Percentiles rank a stretch among this genome's conserved stretches.
Conservation (phyloP, 345 rosid species). For the Pelargonium nanum region DNA sequence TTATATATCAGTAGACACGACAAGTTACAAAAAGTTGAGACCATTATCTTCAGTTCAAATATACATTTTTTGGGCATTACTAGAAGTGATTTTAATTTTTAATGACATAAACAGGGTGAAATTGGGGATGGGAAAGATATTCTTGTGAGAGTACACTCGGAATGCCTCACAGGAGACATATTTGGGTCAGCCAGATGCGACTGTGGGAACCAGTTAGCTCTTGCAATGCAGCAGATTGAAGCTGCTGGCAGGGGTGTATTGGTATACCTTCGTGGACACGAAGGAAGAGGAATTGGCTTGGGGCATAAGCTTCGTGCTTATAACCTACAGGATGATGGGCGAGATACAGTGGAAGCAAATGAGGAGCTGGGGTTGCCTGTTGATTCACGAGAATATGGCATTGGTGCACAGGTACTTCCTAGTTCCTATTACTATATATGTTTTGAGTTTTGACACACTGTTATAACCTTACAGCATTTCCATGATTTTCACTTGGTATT, state of each 20-base stretch:
- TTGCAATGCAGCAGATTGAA: constrained; percentile 80
- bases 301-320: constrained; percentile 90
- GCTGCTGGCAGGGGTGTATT: constrained; percentile 60
- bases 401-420: constrained; percentile 87
- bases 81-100: not conserved
- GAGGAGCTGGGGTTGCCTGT: constrained; percentile 83
- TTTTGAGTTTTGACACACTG: no score
- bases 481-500: no score
- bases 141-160: constrained; percentile 72
- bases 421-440: not conserved
- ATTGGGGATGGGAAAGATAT: constrained; percentile 72
- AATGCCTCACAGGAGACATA: constrained; percentile 77
- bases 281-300: constrained; percentile 87
- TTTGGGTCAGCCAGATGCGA: constrained; percentile 73
- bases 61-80: not conserved
- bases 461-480: no score
- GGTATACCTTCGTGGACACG: constrained; percentile 78
- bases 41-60: no score
- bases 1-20: no score
- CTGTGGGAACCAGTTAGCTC: constrained; percentile 70
- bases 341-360: constrained; percentile 85
- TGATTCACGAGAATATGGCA: constrained; percentile 93
- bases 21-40: no score
- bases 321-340: constrained; percentile 78
- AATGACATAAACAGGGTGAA: constrained; percentile 37